phyloP scores from a whole-genome alignment of 768 basidiomycete species.

The Pulveroboletus sp. region DNA sequence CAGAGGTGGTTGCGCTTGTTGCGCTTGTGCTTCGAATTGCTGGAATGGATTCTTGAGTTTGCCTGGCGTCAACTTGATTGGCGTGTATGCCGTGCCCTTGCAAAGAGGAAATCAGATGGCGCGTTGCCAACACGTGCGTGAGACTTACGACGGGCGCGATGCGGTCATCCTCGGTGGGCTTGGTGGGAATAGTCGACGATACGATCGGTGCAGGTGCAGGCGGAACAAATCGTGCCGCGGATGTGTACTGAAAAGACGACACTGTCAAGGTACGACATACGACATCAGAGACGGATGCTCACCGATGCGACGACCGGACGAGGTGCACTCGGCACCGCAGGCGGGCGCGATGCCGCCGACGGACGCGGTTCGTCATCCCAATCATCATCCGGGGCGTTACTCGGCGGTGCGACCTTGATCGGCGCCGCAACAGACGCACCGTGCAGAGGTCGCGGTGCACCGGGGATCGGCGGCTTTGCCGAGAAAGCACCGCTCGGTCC shows the following conservation, averaged over 20 bases:
- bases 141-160: constrained; percentile 68
- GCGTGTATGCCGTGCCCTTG: constrained; percentile 80
- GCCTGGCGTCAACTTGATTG: constrained; percentile 84
- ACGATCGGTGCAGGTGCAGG: constrained; percentile 36
- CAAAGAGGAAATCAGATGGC: background rate
- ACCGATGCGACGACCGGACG: constrained; percentile 40
- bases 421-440: constrained; percentile 43
- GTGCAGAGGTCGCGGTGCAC: constrained; percentile 49
- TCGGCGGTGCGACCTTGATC: constrained; percentile 36
- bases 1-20: constrained; percentile 30
- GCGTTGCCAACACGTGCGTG: background rate
- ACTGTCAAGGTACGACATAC: background rate
- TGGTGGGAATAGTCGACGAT: constrained; percentile 53
- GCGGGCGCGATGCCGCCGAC: constrained; percentile 46
- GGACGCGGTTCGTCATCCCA: constrained; percentile 57
- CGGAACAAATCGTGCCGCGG: constrained; percentile 28
- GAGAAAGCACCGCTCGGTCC: constrained; percentile 12
- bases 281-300: constrained; percentile 12
- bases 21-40: constrained; percentile 51
- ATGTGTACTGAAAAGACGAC: constrained; percentile 14
- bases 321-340: constrained; percentile 40
- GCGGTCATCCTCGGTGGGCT: constrained; percentile 75
- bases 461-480: constrained; percentile 34
- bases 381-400: constrained; percentile 50
- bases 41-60: constrained; percentile 86